Conservation (phyloP, 2,329 filamentous ascomycete genomes). For the Sporothrix mexicana region DNA sequence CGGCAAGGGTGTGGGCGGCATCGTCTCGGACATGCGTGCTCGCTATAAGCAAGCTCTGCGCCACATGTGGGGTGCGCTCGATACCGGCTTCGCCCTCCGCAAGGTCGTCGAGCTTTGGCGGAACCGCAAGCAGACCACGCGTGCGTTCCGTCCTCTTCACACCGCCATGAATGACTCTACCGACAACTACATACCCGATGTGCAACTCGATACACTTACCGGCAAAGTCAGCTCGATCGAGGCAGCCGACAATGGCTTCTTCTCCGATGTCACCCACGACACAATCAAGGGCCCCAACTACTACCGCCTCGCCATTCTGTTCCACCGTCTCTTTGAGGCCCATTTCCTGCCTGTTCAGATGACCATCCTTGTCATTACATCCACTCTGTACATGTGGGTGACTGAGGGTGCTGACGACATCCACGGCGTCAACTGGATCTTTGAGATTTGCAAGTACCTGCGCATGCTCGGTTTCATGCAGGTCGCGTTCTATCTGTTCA, state of each 20-base stretch:
- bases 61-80: constrained; percentile 77
- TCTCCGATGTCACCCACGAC: constrained; percentile 60
- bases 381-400: constrained; percentile 63
- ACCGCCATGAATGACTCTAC: constrained; percentile 53
- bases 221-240: constrained; percentile 43
- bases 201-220: constrained; percentile 43
- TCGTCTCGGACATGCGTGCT: constrained; percentile 64
- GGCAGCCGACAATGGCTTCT: constrained; percentile 57
- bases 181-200: constrained; percentile 56
- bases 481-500: constrained; percentile 66
- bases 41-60: constrained; percentile 74
- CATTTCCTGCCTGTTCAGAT: constrained; percentile 74
- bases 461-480: constrained; percentile 67
- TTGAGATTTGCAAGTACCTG: constrained; percentile 64
- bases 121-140: constrained; percentile 61
- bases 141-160: constrained; percentile 63
- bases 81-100: constrained; percentile 69
- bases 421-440: constrained; percentile 63
- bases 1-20: constrained; percentile 59
- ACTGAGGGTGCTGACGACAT: constrained; percentile 58
- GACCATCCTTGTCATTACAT: constrained; percentile 67
- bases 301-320: constrained; percentile 62
- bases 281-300: constrained; percentile 59
- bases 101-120: constrained; percentile 63
- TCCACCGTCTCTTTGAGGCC: constrained; percentile 73